Base-by-base conservation (phyloP, 371 early-diverging fungal species). In the Fennellomyces sp. region DNA sequence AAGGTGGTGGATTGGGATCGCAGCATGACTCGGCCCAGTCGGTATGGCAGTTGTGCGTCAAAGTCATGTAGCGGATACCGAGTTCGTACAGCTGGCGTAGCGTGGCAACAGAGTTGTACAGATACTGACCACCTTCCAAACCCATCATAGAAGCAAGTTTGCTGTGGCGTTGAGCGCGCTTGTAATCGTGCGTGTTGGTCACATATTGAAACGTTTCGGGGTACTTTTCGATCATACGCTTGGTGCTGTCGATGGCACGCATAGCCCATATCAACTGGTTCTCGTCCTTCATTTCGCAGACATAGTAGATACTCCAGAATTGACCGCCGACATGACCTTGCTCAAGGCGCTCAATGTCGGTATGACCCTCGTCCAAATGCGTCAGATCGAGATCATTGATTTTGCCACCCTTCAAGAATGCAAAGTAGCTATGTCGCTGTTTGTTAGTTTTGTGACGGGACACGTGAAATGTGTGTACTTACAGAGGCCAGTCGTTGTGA, bases 1-100 rank as follows among this genome's bases (percentile, higher is more conserved):
- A 85, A 1, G 82, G 47, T 25, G 86, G 84, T 30, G 72, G 63
- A 3, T 54, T 58, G 17, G 78, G 64, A 35, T 78, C 78, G 31
- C 78, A 72, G 54, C 83, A 83, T 3, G 86, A 83, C 36, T 86
- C 87, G 3, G 87, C 85, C 87, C 88, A 88, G n/a, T 81, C 73
- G 2, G 85, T 86, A 67, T 88, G 81, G 62, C 90, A 90, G 27
- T 78, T 76, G 59, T 87, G 88, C 3, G 90, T 88, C 58, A 88
- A 56, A 11, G 90, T 90, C 85, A 90, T 84, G 58, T 90, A 90
- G 7, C 88, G 73, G 6, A 83, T 78, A 29, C 90, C 90, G 19
- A 86, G 70, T 10, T 78, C 81, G 58, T 82, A 84, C 25, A 80
- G 76, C 55, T 62, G 58, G 13, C 90, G 79, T 17, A 90, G 72